Evolutionary conservation across 768 basidiomycete species (phyloP).

Genomic region (Psilocybe tampanensis): DNA sequence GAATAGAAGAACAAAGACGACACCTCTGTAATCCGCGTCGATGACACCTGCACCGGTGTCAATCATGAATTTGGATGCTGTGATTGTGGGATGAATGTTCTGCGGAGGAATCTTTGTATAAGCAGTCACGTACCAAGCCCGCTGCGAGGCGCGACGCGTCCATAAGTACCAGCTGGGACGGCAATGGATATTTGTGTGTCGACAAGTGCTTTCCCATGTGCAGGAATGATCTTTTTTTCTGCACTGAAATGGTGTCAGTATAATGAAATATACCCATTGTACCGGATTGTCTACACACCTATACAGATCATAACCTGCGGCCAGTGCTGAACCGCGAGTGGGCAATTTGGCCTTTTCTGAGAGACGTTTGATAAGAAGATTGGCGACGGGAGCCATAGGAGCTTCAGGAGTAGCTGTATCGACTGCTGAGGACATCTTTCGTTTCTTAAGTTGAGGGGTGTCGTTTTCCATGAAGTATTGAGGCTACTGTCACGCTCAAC

Average conservation of each 20-base stretch:
- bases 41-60: conserved; percentile 98
- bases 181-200: conserved; percentile 94
- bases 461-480: conserved; percentile 24
- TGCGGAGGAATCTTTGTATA: background rate
- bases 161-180: conserved; percentile 92
- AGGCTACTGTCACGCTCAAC: conserved; percentile 1
- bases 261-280: background rate
- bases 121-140: conserved; percentile 74
- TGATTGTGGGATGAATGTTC: background rate
- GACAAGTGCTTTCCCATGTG: conserved; percentile 88
- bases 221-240: conserved; percentile 81
- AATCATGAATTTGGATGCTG: conserved; percentile 97
- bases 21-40: conserved; percentile 94
- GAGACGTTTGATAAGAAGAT: conserved; percentile 82
- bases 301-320: conserved; percentile 96
- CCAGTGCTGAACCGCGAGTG: conserved; percentile 80
- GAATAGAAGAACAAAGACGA: conserved; percentile 90
- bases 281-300: conserved; percentile 57
- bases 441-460: conserved; percentile 48
- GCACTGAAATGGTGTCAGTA: conserved; percentile 52
- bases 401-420: conserved; percentile 31
- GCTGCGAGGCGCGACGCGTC: conserved; percentile 93
- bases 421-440: conserved; percentile 52
- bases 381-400: conserved; percentile 40
- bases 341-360: conserved; percentile 84